phyloP scores from a whole-genome alignment of 2,329 filamentous ascomycete species.

The Cladophialophora psammophila region DNA sequence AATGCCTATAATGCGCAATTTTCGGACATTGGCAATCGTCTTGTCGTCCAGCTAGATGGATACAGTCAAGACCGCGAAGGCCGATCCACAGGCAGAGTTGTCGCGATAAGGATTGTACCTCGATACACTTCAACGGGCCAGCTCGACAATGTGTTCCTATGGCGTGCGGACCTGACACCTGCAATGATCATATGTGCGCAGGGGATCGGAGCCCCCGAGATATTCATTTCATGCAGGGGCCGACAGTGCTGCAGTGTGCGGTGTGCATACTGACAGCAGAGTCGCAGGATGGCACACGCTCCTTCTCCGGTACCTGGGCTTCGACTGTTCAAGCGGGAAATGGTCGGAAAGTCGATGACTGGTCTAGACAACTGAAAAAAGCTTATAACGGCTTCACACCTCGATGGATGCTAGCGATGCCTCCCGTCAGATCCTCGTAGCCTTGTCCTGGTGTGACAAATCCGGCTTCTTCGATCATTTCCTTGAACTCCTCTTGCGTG shows the following conservation, averaged over 20 bases:
- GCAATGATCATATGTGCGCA: background rate
- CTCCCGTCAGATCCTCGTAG: conserved; percentile 89
- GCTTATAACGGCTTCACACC: conserved; percentile 76
- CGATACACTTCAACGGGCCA: background rate
- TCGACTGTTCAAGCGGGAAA: background rate
- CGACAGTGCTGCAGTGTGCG: background rate
- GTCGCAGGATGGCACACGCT: background rate
- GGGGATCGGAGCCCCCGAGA: background rate
- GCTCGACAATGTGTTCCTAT: background rate
- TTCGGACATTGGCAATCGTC: too few relatives aligned
- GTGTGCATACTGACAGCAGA: background rate
- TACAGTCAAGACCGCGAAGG: too few relatives aligned
- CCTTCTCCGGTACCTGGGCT: background rate
- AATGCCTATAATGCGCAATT: too few relatives aligned
- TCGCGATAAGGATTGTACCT: too few relatives aligned
- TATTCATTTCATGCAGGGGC: background rate
- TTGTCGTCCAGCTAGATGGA: too few relatives aligned
- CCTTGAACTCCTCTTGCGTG: conserved; percentile 79
- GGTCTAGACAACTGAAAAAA: background rate
- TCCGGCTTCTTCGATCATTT: conserved; percentile 72
- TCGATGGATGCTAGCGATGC: conserved; percentile 95
- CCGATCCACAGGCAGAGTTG: too few relatives aligned
- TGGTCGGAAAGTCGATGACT: background rate
- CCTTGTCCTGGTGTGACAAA: conserved; percentile 83
- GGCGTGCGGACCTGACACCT: background rate